Evolutionary conservation across 129 eudicot species (phyloP).

Genomic region (Artemisia annua): DNA sequence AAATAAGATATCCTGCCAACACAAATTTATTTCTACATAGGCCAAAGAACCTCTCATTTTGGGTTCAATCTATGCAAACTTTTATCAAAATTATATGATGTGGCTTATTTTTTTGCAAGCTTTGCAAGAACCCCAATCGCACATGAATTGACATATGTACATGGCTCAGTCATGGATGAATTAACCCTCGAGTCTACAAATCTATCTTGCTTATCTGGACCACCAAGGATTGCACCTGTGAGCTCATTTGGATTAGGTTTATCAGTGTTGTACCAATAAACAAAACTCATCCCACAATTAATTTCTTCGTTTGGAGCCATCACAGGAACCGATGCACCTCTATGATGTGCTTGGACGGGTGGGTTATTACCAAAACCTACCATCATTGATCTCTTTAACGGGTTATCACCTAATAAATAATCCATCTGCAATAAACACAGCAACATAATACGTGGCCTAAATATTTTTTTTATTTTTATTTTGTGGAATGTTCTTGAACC

Average conservation of each 20-base stretch:
- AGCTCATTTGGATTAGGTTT: constrained; percentile 78
- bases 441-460: no score
- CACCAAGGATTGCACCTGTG: constrained; percentile 90
- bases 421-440: constrained; percentile 59
- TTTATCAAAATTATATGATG: constrained; percentile 5
- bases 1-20: not conserved
- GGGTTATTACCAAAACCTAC: constrained; percentile 77
- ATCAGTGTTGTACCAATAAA: constrained; percentile 46
- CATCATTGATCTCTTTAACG: constrained; percentile 73
- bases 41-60: not conserved
- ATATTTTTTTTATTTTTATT: no score
- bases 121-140: constrained; percentile 73
- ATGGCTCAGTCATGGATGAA: constrained; percentile 69
- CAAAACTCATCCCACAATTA: constrained; percentile 64
- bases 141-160: constrained; percentile 62
- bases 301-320: constrained; percentile 21
- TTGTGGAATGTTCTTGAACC: not conserved
- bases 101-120: constrained; percentile 40
- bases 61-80: constrained; percentile 7
- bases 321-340: constrained; percentile 82
- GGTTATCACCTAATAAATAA: constrained; percentile 74
- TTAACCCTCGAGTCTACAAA: constrained; percentile 52
- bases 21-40: constrained; percentile 5
- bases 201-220: constrained; percentile 60
- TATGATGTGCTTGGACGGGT: constrained; percentile 80